These are phyloP conservation scores for Scedosporium dehoogii DNA, from an alignment of 2,329 filamentous ascomycete genomes.

Conservation along the genomic window DNA sequence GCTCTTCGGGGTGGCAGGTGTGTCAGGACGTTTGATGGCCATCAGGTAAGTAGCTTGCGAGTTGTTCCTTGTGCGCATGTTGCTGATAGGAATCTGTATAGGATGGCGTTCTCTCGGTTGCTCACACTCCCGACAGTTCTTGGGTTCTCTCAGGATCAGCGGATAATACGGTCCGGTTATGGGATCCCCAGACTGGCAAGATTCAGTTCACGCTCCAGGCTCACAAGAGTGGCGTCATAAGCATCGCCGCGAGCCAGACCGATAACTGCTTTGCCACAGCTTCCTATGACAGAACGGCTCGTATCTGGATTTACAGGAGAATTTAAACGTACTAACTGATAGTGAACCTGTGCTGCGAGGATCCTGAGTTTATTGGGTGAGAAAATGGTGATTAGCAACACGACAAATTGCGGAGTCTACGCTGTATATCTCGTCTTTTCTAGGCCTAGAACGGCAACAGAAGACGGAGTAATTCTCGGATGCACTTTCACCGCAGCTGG, in stretches of 20 bases:
- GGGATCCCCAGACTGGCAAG: constrained; percentile 87
- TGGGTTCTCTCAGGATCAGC: constrained; percentile 98
- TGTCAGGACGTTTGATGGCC: constrained; percentile 92
- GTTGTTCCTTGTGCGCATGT: too few relatives aligned
- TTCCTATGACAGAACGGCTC: constrained; percentile 92
- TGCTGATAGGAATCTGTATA: too few relatives aligned
- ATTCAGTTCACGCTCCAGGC: constrained; percentile 98
- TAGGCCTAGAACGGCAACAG: too few relatives aligned
- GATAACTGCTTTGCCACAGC: constrained; percentile 89
- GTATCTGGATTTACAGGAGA: constrained; percentile 79
- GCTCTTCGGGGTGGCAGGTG: constrained; percentile 80
- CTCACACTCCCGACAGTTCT: constrained; percentile 81
- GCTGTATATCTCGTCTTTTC: too few relatives aligned
- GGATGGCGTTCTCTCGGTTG: constrained; percentile 93
- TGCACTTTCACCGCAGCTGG: too few relatives aligned
- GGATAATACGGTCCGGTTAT: constrained; percentile 95
- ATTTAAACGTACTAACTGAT: too few relatives aligned
- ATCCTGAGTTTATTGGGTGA: too few relatives aligned
- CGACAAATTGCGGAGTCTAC: too few relatives aligned
- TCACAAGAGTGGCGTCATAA: constrained; percentile 98
- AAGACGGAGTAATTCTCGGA: too few relatives aligned
- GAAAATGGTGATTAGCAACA: too few relatives aligned
- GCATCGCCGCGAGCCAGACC: constrained; percentile 86
- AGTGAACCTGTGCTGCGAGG: too few relatives aligned
- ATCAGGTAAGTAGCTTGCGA: constrained; percentile 43